Evolutionary conservation across 1,139 yeast species (phyloP).

Genomic region (Debaryomycetaceae sp.): DNA sequence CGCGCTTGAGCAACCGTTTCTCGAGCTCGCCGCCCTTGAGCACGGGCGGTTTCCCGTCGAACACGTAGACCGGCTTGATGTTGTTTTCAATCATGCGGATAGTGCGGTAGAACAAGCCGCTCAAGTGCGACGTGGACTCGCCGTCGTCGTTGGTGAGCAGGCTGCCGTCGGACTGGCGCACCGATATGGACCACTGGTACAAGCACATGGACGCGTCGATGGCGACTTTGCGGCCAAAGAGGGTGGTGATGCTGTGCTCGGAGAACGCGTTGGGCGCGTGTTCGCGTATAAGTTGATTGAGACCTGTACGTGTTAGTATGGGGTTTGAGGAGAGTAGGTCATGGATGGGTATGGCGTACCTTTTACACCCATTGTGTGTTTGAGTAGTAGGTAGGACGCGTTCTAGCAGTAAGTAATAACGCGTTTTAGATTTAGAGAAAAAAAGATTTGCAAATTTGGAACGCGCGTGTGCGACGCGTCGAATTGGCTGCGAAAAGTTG

Average conservation of each 20-base stretch:
- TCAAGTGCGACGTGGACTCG: conserved; percentile 88
- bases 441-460: too few relatives aligned
- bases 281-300: conserved; percentile 72
- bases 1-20: conserved; percentile 70
- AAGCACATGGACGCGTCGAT: conserved; percentile 86
- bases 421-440: too few relatives aligned
- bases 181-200: conserved; percentile 90
- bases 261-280: conserved; percentile 79
- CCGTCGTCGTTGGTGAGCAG: conserved; percentile 83
- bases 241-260: conserved; percentile 69
- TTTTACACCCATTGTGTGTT: conserved; percentile 77
- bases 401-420: too few relatives aligned
- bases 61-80: conserved; percentile 90
- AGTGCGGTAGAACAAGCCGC: conserved; percentile 94
- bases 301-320: conserved; percentile 28
- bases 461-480: too few relatives aligned
- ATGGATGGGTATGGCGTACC: conserved; percentile 23
- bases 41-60: conserved; percentile 93
- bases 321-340: conserved; percentile 5
- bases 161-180: conserved; percentile 93
- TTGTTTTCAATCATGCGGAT: conserved; percentile 82
- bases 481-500: too few relatives aligned
- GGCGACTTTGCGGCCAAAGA: conserved; percentile 92
- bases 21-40: conserved; percentile 89
- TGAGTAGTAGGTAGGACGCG: background rate